Evolutionary conservation across 1,284 basidiomycete species (phyloP).

Genomic region (Sporisorium exsertum): DNA sequence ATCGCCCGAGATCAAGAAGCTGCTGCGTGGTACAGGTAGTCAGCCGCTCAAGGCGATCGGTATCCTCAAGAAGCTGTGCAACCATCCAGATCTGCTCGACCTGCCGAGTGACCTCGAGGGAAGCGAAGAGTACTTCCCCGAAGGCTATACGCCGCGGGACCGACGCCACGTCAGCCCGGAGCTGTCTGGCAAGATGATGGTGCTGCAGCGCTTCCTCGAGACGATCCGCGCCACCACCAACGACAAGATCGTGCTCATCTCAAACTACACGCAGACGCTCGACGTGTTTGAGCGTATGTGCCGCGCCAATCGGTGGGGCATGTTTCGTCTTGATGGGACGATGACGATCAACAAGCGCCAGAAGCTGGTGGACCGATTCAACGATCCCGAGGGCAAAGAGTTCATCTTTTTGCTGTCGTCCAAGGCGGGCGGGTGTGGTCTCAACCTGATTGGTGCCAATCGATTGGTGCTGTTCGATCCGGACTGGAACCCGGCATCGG

Average conservation of each 20-base stretch:
- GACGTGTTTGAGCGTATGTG: constrained; percentile 75
- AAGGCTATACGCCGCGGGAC: constrained; percentile 77
- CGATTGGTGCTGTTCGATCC: constrained; percentile 96
- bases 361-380: constrained; percentile 97
- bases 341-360: constrained; percentile 95
- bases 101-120: constrained; percentile 88
- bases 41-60: constrained; percentile 98
- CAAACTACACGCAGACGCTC: constrained; percentile 97
- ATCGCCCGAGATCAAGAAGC: constrained; percentile 91
- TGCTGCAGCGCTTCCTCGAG: constrained; percentile 77
- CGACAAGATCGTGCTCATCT: constrained; percentile 98
- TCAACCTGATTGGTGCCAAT: constrained; percentile 98
- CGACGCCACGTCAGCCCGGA: constrained; percentile 58
- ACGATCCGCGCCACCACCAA: constrained; percentile 68
- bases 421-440: constrained; percentile 97
- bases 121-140: constrained; percentile 84
- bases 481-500: constrained; percentile 98
- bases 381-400: constrained; percentile 92
- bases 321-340: constrained; percentile 90
- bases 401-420: constrained; percentile 97
- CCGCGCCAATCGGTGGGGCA: constrained; percentile 79
- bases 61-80: constrained; percentile 95
- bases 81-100: constrained; percentile 93
- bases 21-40: constrained; percentile 88
- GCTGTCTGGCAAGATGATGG: constrained; percentile 76